Evolutionary conservation across 768 basidiomycete genomes (phyloP), one percentile per base, ranked within the genome.

Genomic region (Rhodotorula paludigena): DNA sequence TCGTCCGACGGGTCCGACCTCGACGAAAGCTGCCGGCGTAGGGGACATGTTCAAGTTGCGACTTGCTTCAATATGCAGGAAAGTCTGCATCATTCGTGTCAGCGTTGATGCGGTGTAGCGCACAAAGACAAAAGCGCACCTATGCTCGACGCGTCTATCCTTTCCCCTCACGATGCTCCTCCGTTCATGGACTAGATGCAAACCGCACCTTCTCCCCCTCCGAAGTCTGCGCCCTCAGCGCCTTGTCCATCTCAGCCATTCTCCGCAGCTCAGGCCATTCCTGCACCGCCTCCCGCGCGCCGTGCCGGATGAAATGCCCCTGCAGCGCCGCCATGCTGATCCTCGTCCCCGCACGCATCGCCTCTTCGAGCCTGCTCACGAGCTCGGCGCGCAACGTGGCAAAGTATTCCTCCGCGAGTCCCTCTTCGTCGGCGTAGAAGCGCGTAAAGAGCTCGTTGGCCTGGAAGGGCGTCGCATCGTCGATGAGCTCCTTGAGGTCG

Each of bases 321-420:
- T 99, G 96, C 67, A 99, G 80, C 44, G 89, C 86, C 41, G 96
- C 96, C 96, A 99, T 99, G 77, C 92, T 97, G 65, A 96, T 82
- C 48, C 84, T 80, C 75, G 81, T 80, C 0, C 86, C 87, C 9
- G 75, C 74, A 49, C 77, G 73, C 79, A 82, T 81, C 74, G 87
- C 85, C 23, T 78, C 78, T 54, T 80, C 76, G 12, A 93, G 82
- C 11, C 86, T 79, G 47, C 79, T 74, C 59, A 84, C 82, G 49
- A 96, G 77, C 58, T 80, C 77, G 44, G 77, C 76, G 2, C 84
- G 87, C 68, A 91, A 76, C 16, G 59, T 69, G 64, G 82, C 78
- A 5, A 83, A 75, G 45, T 82, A 77, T 15, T 75, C 77, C 8
- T 80, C 78, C 35, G 76, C 66, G 21, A 73, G 65, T 4, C 77